These are phyloP conservation scores for Poa pratensis DNA, from an alignment of 176 grass and related monocot genomes.

Conservation along the genomic window DNA sequence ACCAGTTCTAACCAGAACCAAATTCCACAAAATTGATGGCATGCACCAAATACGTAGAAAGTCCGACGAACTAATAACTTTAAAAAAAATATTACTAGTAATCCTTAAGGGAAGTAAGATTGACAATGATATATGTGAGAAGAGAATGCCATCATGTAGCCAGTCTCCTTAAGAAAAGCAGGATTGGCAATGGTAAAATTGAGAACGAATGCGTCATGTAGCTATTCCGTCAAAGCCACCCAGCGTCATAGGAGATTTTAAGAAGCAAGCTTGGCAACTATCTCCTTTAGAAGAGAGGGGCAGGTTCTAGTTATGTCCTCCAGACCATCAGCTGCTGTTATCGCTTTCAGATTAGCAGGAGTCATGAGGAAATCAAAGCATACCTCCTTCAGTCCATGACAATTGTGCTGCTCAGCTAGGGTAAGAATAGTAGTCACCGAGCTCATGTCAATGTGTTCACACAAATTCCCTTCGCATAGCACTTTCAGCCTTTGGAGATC, in stretches of 20 bases:
- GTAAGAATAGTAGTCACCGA: background rate
- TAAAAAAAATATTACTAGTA: background rate
- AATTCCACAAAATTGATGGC: background rate
- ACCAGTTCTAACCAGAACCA: background rate
- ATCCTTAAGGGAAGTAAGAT: background rate
- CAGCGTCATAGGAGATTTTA: background rate
- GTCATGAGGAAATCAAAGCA: background rate
- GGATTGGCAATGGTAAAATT: background rate
- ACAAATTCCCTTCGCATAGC: background rate
- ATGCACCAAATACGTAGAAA: background rate
- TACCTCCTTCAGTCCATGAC: slow-evolving; percentile 2
- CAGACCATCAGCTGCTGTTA: background rate
- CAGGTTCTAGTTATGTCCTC: background rate
- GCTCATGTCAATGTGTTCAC: background rate
- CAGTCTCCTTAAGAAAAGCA: background rate
- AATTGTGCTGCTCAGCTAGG: background rate
- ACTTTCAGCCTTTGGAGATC: background rate
- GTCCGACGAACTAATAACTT: background rate
- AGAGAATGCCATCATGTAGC: background rate
- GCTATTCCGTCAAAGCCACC: background rate
- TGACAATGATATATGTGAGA: background rate
- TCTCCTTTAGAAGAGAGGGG: background rate
- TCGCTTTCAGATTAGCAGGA: background rate
- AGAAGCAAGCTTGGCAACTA: background rate
- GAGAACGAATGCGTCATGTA: background rate